phyloP scores from a whole-genome alignment of 2,329 filamentous ascomycete genomes.

The Cucurbitaria berberidis region DNA sequence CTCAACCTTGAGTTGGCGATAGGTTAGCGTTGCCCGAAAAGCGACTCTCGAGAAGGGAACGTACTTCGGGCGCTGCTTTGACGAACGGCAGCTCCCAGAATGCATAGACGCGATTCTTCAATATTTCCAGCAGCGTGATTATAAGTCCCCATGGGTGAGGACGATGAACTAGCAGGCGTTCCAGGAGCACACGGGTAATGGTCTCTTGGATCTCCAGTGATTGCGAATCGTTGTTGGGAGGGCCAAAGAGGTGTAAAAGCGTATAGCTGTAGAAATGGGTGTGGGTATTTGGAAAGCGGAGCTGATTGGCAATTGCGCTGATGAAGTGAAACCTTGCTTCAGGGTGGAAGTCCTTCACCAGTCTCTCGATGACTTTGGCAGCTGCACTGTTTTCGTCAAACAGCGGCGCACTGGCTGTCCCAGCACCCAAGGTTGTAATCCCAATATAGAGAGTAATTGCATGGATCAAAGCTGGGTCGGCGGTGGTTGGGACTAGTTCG shows the following conservation, averaged over 20 bases:
- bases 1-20: constrained; percentile 48
- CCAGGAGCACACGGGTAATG: constrained; percentile 85
- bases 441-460: constrained; percentile 85
- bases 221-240: constrained; percentile 61
- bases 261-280: constrained; percentile 93
- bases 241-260: constrained; percentile 80
- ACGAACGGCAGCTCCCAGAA: constrained; percentile 95
- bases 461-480: constrained; percentile 75
- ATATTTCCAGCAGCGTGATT: constrained; percentile 83
- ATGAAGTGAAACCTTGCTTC: constrained; percentile 86
- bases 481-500: constrained; percentile 69
- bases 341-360: constrained; percentile 75
- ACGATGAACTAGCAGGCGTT: constrained; percentile 85
- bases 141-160: constrained; percentile 96
- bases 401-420: constrained; percentile 64
- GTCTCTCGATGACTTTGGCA: constrained; percentile 73
- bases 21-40: constrained; percentile 20
- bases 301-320: constrained; percentile 84
- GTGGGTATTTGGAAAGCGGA: constrained; percentile 86
- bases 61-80: constrained; percentile 81
- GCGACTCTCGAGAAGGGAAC: constrained; percentile 13
- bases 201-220: constrained; percentile 86
- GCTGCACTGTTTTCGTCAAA: constrained; percentile 72
- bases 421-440: constrained; percentile 69
- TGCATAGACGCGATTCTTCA: constrained; percentile 88